Percentiles rank a stretch among this genome's conserved stretches.
phyloP scores from a whole-genome alignment of 2,329 filamentous ascomycete genomes.

The Biscogniauxia mediterranea region DNA sequence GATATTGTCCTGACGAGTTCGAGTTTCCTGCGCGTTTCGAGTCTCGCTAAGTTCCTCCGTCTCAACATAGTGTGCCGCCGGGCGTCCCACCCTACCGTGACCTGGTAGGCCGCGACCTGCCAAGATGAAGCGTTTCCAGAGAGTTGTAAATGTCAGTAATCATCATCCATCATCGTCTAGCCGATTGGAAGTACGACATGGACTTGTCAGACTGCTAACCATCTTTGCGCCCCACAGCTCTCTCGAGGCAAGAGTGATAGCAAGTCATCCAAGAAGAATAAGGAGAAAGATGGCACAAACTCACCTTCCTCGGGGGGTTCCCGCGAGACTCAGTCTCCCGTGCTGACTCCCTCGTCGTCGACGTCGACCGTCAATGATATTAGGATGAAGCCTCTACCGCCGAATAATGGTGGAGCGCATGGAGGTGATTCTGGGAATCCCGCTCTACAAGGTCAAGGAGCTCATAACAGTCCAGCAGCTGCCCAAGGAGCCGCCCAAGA shows the following conservation, averaged over 20 bases:
- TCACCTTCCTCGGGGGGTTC: constrained; percentile 64
- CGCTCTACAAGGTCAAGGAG: constrained; percentile 40
- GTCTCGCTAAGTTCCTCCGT: neutral
- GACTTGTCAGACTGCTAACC: constrained; percentile 36
- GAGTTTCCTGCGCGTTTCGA: neutral
- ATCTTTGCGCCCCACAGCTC: constrained; percentile 70
- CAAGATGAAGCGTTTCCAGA: constrained; percentile 94
- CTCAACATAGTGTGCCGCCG: constrained; percentile 10
- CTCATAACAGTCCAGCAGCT: constrained; percentile 29
- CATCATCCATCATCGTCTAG: neutral
- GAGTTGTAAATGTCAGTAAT: constrained; percentile 65
- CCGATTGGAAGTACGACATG: neutral
- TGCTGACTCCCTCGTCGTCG: constrained; percentile 81
- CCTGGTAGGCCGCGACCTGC: constrained; percentile 28
- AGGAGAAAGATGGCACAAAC: constrained; percentile 74
- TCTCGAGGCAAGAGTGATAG: constrained; percentile 83
- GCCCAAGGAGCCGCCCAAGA: constrained; percentile 34
- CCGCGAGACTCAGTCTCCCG: constrained; percentile 61
- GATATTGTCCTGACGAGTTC: neutral
- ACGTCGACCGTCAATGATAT: constrained; percentile 82
- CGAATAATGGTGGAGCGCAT: constrained; percentile 46
- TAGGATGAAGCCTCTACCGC: constrained; percentile 76
- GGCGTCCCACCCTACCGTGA: constrained; percentile 29
- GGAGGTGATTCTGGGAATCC: constrained; percentile 36
- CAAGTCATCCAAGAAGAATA: constrained; percentile 79